Evolutionary conservation across 1,284 basidiomycete genomes (phyloP).

Genomic region (Golubevia pallescens): DNA sequence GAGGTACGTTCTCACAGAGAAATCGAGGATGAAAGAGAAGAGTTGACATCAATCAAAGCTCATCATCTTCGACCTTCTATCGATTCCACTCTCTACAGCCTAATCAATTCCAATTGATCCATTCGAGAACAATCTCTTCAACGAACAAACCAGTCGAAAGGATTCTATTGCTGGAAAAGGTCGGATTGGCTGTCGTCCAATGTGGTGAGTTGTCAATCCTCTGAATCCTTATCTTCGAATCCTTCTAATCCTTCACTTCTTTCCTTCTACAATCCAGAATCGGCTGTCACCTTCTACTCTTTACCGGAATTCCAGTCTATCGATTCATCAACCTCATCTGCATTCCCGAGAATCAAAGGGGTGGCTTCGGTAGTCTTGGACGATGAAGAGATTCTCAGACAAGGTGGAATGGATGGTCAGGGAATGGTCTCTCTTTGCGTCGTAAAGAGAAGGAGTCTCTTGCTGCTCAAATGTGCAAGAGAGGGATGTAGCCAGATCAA

Average conservation of each 20-base stretch:
- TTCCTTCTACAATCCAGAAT: conserved; percentile 13
- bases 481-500: conserved; percentile 30
- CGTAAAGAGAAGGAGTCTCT: conserved; percentile 43
- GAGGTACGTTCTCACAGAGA: no score
- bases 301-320: conserved; percentile 17
- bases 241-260: not conserved
- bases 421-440: conserved; percentile 49
- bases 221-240: not conserved
- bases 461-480: conserved; percentile 37
- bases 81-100: not conserved
- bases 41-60: conserved; percentile 6
- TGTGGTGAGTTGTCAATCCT: conserved; percentile 1
- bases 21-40: conserved; percentile 1
- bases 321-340: conserved; percentile 11
- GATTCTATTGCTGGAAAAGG: conserved; percentile 21
- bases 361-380: conserved; percentile 32
- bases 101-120: conserved; percentile 11
- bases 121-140: conserved; percentile 13
- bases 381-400: conserved; percentile 22
- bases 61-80: conserved; percentile 2
- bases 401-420: conserved; percentile 21
- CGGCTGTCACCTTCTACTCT: conserved; percentile 24
- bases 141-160: conserved; percentile 29
- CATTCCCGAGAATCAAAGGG: conserved; percentile 21
- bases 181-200: conserved; percentile 24